A percentile compares a stretch with the other conserved stretches of the same genome.
These are phyloP conservation scores for Anastatica hierochuntica DNA, from an alignment of 345 rosid genomes.

Conservation along the genomic window DNA sequence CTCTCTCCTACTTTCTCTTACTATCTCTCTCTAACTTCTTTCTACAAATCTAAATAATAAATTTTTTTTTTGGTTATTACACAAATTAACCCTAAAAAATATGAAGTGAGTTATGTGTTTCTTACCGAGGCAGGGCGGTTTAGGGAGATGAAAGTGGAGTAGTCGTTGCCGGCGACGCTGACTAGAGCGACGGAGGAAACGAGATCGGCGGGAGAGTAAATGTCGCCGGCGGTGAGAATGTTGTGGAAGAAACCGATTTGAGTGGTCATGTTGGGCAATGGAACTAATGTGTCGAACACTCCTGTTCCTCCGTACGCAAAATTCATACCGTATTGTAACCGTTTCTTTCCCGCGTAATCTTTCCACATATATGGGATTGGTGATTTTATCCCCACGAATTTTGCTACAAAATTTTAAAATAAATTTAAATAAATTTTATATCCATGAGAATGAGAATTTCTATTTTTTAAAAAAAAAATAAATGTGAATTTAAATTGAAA, in stretches of 20 bases:
- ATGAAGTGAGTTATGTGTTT: background rate
- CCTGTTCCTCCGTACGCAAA: constrained; percentile 90
- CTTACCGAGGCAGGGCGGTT: constrained; percentile 44
- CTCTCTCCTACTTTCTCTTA: too few relatives aligned
- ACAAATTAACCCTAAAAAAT: too few relatives aligned
- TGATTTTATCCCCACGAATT: constrained; percentile 44
- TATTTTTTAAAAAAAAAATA: too few relatives aligned
- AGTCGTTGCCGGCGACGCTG: constrained; percentile 72
- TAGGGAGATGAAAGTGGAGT: constrained; percentile 30
- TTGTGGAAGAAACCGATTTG: constrained; percentile 51
- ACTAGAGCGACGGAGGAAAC: constrained; percentile 46
- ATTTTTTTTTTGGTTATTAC: too few relatives aligned
- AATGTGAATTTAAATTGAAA: too few relatives aligned
- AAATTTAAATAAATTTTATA: too few relatives aligned
- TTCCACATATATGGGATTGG: constrained; percentile 58
- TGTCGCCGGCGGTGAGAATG: constrained; percentile 27
- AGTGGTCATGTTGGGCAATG: constrained; percentile 58
- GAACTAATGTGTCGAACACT: constrained; percentile 42
- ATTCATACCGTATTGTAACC: constrained; percentile 54
- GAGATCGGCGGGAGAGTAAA: constrained; percentile 30
- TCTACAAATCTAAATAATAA: too few relatives aligned
- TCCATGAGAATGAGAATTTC: too few relatives aligned
- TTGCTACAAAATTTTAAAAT: constrained; percentile 28
- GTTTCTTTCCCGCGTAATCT: constrained; percentile 24
- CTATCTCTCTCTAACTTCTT: too few relatives aligned